A percentile compares a stretch with the other conserved stretches of the same genome.
phyloP scores from a whole-genome alignment of 176 grass and related monocot genomes.

The Juncus effusus region DNA sequence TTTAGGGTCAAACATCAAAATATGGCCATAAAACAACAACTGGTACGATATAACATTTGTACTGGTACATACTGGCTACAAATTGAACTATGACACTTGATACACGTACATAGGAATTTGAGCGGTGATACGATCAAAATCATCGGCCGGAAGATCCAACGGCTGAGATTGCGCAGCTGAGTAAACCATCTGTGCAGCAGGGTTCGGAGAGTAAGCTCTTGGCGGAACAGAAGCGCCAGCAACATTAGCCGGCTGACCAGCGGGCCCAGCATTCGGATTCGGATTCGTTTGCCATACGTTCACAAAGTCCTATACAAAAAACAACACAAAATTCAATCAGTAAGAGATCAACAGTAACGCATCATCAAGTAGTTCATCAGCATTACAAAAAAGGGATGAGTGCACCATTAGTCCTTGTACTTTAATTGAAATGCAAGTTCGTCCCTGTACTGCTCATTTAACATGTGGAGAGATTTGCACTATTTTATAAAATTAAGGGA shows the following conservation, averaged over 20 bases:
- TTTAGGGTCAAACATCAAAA: too few relatives aligned
- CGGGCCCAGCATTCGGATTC: slow-evolving; percentile 49
- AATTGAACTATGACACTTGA: not conserved
- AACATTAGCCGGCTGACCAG: slow-evolving; percentile 37
- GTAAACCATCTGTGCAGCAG: slow-evolving; percentile 27
- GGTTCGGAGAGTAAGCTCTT: slow-evolving; percentile 65
- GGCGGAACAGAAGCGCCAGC: slow-evolving; percentile 40
- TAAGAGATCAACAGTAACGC: not conserved
- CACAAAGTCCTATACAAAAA: slow-evolving; percentile 71
- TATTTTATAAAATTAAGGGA: too few relatives aligned
- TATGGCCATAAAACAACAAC: too few relatives aligned
- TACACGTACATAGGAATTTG: slow-evolving; percentile 47
- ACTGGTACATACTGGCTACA: too few relatives aligned
- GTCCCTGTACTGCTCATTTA: too few relatives aligned
- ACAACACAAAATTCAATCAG: slow-evolving; percentile 22
- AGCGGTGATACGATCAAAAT: slow-evolving; percentile 38
- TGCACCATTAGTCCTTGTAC: too few relatives aligned
- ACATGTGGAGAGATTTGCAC: too few relatives aligned
- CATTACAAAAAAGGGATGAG: too few relatives aligned
- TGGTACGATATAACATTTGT: too few relatives aligned
- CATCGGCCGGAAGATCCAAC: slow-evolving; percentile 55
- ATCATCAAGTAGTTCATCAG: too few relatives aligned
- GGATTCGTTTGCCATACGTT: slow-evolving; percentile 84
- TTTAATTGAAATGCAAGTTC: too few relatives aligned
- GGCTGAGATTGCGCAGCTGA: slow-evolving; percentile 42